These are phyloP conservation scores for Rhodotorula babjevae DNA, from an alignment of 768 basidiomycete species.

Conservation along the genomic window DNA sequence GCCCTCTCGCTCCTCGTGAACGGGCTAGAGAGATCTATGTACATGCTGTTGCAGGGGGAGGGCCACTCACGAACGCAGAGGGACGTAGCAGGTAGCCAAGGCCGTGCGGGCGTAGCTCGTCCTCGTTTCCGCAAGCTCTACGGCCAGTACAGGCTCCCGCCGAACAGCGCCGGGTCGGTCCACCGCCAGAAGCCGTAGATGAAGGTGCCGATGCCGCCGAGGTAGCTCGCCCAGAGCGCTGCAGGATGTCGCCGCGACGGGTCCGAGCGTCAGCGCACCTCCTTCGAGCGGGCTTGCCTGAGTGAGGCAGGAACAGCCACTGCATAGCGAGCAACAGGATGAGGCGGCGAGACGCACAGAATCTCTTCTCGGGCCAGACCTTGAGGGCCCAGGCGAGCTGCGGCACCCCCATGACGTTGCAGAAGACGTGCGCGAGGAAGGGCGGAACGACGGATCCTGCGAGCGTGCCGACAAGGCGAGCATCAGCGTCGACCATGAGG, in stretches of 20 bases:
- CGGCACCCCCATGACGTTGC: constrained; percentile 91
- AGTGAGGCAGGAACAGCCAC: too few species aligned
- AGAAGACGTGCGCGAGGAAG: constrained; percentile 76
- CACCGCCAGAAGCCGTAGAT: constrained; percentile 55
- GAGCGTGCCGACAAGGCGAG: too few species aligned
- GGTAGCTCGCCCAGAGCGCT: constrained; percentile 60
- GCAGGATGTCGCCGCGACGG: not conserved
- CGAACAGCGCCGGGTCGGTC: constrained; percentile 48
- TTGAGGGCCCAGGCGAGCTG: constrained; percentile 58
- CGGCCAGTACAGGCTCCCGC: constrained; percentile 32
- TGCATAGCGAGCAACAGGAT: too few species aligned
- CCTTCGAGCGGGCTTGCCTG: not conserved
- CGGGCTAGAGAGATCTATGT: too few species aligned
- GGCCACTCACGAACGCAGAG: too few species aligned
- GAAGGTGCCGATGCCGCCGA: constrained; percentile 61
- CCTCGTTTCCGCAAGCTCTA: not conserved
- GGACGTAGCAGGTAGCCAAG: too few species aligned
- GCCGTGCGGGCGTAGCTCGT: not conserved
- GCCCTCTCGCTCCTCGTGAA: too few species aligned
- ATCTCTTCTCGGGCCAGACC: constrained; percentile 54
- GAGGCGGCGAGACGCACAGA: constrained; percentile 1
- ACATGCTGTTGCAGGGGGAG: too few species aligned
- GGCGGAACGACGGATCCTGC: constrained; percentile 66
- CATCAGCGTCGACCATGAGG: too few species aligned
- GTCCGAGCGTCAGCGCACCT: not conserved